A percentile compares a stretch with the other conserved stretches of the same genome.
phyloP scores from a whole-genome alignment of 805 yeast species.

The Sugiyamaella floridensis region DNA sequence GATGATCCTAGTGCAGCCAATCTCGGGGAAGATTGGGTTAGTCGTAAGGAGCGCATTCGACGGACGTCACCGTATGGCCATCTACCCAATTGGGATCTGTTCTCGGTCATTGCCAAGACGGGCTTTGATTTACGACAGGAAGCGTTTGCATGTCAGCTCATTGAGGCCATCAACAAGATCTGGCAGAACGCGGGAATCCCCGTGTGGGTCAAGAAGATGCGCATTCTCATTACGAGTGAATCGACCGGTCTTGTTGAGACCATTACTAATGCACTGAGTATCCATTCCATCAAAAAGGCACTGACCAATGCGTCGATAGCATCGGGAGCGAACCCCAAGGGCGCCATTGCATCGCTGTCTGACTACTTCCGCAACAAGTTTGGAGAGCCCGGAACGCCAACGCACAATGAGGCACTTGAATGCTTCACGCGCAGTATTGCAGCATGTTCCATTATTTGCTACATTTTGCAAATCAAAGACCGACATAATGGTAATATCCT shows the following conservation, averaged over 20 bases:
- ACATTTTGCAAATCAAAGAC: conserved; percentile 87
- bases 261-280: conserved; percentile 86
- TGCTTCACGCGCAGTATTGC: conserved; percentile 84
- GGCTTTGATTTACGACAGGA: conserved; percentile 96
- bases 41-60: conserved; percentile 74
- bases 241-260: conserved; percentile 92
- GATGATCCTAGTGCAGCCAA: conserved; percentile 46
- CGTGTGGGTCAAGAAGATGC: conserved; percentile 92
- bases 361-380: conserved; percentile 75
- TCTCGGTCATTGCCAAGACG: conserved; percentile 92
- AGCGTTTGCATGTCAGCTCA: conserved; percentile 94
- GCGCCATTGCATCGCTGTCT: conserved; percentile 59
- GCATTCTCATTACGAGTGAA: conserved; percentile 83
- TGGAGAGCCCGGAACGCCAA: conserved; percentile 44
- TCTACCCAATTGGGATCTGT: conserved; percentile 85
- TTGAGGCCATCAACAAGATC: conserved; percentile 74
- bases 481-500: conserved; percentile 97
- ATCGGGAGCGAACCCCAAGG: conserved; percentile 62
- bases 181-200: conserved; percentile 68
- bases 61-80: conserved; percentile 77
- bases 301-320: conserved; percentile 66
- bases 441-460: conserved; percentile 88
- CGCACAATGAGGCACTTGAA: conserved; percentile 67
- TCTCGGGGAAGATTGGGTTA: conserved; percentile 88
- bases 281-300: conserved; percentile 92